phyloP scores from a whole-genome alignment of 306 rosid species.

The Citrullus mucosospermus region DNA sequence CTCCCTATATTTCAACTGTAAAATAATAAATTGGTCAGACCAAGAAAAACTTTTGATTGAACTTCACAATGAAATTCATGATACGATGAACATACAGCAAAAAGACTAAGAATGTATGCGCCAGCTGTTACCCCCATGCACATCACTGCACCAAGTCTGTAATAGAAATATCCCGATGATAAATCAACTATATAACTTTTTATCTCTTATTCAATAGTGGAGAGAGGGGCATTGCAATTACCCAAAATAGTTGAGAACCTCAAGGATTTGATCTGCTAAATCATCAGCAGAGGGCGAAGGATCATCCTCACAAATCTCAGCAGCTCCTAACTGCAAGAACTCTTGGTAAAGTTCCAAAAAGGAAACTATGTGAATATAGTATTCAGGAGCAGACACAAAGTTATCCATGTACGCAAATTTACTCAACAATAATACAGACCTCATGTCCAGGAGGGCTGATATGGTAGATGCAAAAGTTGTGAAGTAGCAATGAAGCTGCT shows the following conservation, averaged over 20 bases:
- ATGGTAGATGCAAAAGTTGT: conserved; percentile 91
- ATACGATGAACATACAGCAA: conserved; percentile 52
- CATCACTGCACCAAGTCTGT: conserved; percentile 93
- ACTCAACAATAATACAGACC: conserved; percentile 48
- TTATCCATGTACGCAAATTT: neutral
- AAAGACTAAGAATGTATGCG: conserved; percentile 71
- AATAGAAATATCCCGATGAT: neutral
- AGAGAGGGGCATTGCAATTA: conserved; percentile 9
- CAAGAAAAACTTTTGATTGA: neutral
- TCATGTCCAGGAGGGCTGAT: conserved; percentile 95
- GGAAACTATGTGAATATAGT: conserved; percentile 44
- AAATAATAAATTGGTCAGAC: conserved; percentile 8
- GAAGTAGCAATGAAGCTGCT: conserved; percentile 86
- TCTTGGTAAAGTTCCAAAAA: conserved; percentile 57
- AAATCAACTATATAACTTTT: neutral
- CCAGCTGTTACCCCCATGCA: conserved; percentile 97
- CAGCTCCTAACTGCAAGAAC: conserved; percentile 97
- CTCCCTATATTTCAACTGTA: conserved; percentile 71
- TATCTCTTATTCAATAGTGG: conserved; percentile 7
- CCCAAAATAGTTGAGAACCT: conserved; percentile 79
- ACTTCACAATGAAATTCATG: neutral
- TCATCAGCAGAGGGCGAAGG: conserved; percentile 64
- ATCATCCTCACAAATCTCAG: conserved; percentile 51
- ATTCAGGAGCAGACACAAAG: conserved; percentile 17
- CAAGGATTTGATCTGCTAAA: conserved; percentile 75